These are phyloP conservation scores for Xanthoconium purpureum DNA, from an alignment of 768 basidiomycete species.

Conservation along the genomic window DNA sequence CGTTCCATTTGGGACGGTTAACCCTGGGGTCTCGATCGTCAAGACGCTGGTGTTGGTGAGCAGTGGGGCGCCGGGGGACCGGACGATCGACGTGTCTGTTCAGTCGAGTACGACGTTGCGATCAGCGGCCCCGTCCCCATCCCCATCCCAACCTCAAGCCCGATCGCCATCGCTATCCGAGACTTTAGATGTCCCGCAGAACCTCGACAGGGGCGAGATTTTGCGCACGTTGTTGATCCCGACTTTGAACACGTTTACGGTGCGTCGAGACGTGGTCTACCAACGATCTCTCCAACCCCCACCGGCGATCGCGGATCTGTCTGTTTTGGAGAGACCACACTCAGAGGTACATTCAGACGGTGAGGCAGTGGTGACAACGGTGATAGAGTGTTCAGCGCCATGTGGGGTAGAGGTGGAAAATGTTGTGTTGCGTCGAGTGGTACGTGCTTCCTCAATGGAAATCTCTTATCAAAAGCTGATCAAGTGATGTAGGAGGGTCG, in stretches of 20 bases:
- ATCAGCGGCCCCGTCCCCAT: neutral
- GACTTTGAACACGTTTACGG: constrained; percentile 58
- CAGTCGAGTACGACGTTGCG: constrained; percentile 46
- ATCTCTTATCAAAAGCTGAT: neutral
- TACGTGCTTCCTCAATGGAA: constrained; percentile 24
- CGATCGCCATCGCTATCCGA: constrained; percentile 6
- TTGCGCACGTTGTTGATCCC: constrained; percentile 66
- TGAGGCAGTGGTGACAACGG: constrained; percentile 55
- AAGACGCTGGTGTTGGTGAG: constrained; percentile 66
- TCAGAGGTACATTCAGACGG: constrained; percentile 51
- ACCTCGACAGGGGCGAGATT: constrained; percentile 47
- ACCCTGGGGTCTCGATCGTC: constrained; percentile 51
- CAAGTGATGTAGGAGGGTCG: constrained; percentile 37
- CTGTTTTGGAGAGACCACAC: constrained; percentile 46
- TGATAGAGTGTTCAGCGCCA: constrained; percentile 52
- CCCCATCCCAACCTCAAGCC: neutral
- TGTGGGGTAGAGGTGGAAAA: constrained; percentile 53
- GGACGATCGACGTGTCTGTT: constrained; percentile 78
- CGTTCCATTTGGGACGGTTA: constrained; percentile 59
- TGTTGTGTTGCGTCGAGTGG: constrained; percentile 47
- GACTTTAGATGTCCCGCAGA: neutral
- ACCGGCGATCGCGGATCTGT: constrained; percentile 51
- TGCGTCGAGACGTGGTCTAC: constrained; percentile 55
- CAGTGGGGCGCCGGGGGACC: constrained; percentile 62
- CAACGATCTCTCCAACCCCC: constrained; percentile 39